Base-by-base conservation (phyloP, 2,329 filamentous ascomycete genomes). In the Dactylellina cionopaga region DNA sequence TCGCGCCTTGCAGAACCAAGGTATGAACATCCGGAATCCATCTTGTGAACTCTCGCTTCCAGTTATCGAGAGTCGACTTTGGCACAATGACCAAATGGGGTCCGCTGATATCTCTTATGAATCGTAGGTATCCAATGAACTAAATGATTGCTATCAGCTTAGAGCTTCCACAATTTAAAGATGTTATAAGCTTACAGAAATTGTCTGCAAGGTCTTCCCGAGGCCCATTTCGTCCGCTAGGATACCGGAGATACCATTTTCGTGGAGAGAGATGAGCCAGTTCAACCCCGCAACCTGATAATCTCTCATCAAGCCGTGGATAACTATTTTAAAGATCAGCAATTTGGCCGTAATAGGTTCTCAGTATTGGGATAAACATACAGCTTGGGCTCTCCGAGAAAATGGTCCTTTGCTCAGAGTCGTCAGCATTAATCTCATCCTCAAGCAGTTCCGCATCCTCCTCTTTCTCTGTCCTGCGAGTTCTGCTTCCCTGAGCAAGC, bases 181-280 rank as follows among this genome's bases (percentile, higher is more conserved):
- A n/a, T n/a, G 22, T 25, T 15, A 13, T 15, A 4, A 13, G 60
- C 74, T 33, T 69, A 77, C 76, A 1, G 95, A 90, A 71, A 99
- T 99, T 0, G 95, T 99, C 81, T 99, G 95, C 25, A 99, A 82
- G 0, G 95, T 99, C 84, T 99, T 99, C 78, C 95, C 95, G 17
- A 99, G 85, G 81, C 95, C 95, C 95, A 99, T 99, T 82, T 99
- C 95, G 79, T 99, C 95, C 73, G 95, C 95, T 52, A 99, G 84
- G 75, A 99, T 99, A 76, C 95, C 95, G 17, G 94, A 98, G 76
- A 99, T 99, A 83, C 95, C 95, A 78, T 99, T 99, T 81, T 99
- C 95, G 78, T 99, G 95, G 4, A 99, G 85, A 10, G 93, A 98
- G 76, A 99, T 92, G 46, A 99, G 86, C 95, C 95, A 99, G 81